phyloP scores from a whole-genome alignment of 2,329 filamentous ascomycete species.

The Catunica adiposa region DNA sequence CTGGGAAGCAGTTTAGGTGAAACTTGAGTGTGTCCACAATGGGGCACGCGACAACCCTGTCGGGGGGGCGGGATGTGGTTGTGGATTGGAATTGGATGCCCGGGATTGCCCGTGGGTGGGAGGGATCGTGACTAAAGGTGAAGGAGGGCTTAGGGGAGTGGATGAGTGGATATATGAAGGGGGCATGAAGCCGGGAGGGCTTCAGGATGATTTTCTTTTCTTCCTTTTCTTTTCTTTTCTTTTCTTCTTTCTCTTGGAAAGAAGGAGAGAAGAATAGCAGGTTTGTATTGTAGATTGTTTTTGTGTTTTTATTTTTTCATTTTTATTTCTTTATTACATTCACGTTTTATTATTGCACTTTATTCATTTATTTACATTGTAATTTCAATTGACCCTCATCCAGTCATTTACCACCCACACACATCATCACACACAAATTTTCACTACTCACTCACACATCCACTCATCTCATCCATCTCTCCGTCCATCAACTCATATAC shows the following conservation, averaged over 20 bases:
- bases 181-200: neutral
- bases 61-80: neutral
- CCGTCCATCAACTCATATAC: neutral
- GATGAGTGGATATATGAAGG: neutral
- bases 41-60: slow-evolving; percentile 5
- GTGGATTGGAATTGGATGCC: neutral
- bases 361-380: neutral
- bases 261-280: no score
- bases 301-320: neutral
- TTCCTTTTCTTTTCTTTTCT: neutral
- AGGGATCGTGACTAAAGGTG: neutral
- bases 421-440: no score
- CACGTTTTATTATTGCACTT: neutral
- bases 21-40: neutral
- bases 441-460: neutral
- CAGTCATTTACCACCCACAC: no score
- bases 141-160: neutral
- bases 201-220: neutral
- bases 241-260: neutral
- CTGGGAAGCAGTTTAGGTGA: neutral
- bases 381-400: neutral
- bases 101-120: no score
- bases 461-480: neutral
- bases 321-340: neutral
- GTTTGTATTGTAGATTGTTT: neutral